Evolutionary conservation across 2,329 filamentous ascomycete genomes (phyloP).

Genomic region (Aspergillus fumigatus): DNA sequence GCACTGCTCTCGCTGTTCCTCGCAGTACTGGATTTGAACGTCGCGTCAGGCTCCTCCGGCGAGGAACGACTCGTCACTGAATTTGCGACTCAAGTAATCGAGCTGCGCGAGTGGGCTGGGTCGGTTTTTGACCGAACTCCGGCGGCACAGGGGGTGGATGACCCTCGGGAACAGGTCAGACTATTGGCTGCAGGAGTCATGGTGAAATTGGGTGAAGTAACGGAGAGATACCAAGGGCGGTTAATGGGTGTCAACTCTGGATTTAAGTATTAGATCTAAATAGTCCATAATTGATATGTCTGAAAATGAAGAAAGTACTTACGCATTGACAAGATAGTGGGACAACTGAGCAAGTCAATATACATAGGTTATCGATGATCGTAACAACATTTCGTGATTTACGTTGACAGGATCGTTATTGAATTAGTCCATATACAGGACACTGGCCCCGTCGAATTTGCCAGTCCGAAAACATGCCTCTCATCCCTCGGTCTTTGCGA

Average conservation of each 20-base stretch:
- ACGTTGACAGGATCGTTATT: not conserved
- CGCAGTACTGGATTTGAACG: slow-evolving; percentile 75
- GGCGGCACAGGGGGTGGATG: slow-evolving; percentile 48
- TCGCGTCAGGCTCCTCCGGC: slow-evolving; percentile 43
- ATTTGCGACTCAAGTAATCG: slow-evolving; percentile 71
- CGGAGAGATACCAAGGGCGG: slow-evolving; percentile 73
- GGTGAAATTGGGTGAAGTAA: slow-evolving; percentile 74
- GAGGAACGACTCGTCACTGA: slow-evolving; percentile 68
- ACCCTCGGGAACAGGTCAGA: slow-evolving; percentile 35
- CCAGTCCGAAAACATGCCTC: not conserved
- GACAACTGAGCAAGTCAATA: not conserved
- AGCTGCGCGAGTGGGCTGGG: slow-evolving; percentile 82
- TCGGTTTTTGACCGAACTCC: slow-evolving; percentile 62
- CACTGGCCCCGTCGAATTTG: not conserved
- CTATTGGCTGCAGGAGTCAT: slow-evolving; percentile 72
- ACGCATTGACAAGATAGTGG: not conserved
- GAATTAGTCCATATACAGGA: not conserved
- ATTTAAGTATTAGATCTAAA: slow-evolving; percentile 32
- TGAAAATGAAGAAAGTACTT: not conserved
- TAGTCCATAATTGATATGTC: not conserved
- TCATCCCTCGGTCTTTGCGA: slow-evolving; percentile 38
- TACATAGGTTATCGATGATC: not conserved
- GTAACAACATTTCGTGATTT: not conserved
- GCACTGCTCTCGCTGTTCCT: slow-evolving; percentile 75
- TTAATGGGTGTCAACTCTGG: slow-evolving; percentile 65